Conservation (phyloP, 768 basidiomycete genomes). For the Leccinellum luteum region DNA sequence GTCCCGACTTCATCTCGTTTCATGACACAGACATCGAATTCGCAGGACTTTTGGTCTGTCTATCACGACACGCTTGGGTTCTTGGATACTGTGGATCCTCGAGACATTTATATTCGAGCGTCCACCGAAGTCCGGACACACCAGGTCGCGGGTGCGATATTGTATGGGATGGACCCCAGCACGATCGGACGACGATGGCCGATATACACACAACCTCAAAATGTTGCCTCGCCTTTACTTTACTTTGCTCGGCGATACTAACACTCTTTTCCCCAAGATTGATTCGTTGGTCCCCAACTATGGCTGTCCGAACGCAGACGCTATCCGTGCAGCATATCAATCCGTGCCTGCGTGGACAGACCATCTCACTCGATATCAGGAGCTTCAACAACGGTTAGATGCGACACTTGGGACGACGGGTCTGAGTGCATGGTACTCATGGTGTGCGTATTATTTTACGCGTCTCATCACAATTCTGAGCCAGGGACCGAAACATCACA, state of each 20-base stretch:
- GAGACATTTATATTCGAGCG: constrained; percentile 43
- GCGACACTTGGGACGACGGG: constrained; percentile 40
- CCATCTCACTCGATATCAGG: constrained; percentile 38
- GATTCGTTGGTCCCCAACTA: constrained; percentile 48
- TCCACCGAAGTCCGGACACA: constrained; percentile 46
- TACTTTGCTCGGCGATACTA: neutral
- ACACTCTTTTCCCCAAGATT: constrained; percentile 31
- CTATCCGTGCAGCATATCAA: constrained; percentile 40
- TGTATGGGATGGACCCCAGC: constrained; percentile 44
- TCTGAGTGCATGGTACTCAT: constrained; percentile 41
- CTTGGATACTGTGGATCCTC: constrained; percentile 32
- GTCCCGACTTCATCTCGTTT: neutral
- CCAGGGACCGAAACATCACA: neutral
- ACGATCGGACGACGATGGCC: constrained; percentile 34
- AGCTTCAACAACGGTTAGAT: constrained; percentile 38
- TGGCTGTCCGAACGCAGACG: constrained; percentile 39
- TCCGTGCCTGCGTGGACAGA: constrained; percentile 46
- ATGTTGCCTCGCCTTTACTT: constrained; percentile 28
- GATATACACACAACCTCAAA: constrained; percentile 41
- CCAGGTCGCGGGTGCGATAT: constrained; percentile 44
- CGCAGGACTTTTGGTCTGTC: constrained; percentile 48
- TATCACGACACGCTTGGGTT: constrained; percentile 39
- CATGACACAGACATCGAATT: neutral
- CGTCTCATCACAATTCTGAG: neutral
- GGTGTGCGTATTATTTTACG: constrained; percentile 36